These are phyloP conservation scores for Trichophyton rubrum DNA, from an alignment of 2,329 filamentous ascomycete genomes.

Conservation along the genomic window DNA sequence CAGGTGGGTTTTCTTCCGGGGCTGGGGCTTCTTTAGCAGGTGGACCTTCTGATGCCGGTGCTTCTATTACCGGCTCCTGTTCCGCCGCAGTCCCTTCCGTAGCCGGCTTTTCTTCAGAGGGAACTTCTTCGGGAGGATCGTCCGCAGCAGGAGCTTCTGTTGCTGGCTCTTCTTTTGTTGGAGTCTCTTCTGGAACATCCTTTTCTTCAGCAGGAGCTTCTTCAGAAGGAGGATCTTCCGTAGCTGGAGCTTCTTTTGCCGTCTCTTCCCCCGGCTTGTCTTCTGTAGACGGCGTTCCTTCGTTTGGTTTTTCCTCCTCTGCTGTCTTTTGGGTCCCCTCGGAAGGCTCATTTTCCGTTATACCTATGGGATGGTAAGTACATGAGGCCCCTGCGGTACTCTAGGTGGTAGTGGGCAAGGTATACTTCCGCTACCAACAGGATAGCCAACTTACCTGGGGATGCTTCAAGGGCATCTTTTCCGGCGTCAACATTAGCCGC, in stretches of 20 bases:
- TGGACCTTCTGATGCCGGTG: slow-evolving; percentile 7
- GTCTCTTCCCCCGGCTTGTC: neutral
- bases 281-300: neutral
- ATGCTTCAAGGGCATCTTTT: slow-evolving; percentile 1
- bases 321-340: neutral
- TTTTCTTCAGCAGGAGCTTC: neutral
- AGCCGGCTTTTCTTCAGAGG: slow-evolving; percentile 12
- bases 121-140: slow-evolving; percentile 11
- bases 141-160: neutral
- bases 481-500: slow-evolving; percentile 4
- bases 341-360: neutral
- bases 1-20: slow-evolving; percentile 1
- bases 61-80: slow-evolving; percentile 8
- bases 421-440: neutral
- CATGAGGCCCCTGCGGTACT: neutral
- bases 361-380: slow-evolving; percentile 2
- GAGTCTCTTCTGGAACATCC: neutral
- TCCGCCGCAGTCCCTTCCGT: slow-evolving; percentile 10
- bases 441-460: slow-evolving; percentile 7
- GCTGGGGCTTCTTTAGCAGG: slow-evolving; percentile 4
- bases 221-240: neutral
- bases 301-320: neutral
- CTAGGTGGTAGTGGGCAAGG: neutral
- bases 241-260: neutral
- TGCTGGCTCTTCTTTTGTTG: neutral